Conservation (phyloP, 1,139 yeast genomes). For the Pneumocystis wakefieldiae region DNA sequence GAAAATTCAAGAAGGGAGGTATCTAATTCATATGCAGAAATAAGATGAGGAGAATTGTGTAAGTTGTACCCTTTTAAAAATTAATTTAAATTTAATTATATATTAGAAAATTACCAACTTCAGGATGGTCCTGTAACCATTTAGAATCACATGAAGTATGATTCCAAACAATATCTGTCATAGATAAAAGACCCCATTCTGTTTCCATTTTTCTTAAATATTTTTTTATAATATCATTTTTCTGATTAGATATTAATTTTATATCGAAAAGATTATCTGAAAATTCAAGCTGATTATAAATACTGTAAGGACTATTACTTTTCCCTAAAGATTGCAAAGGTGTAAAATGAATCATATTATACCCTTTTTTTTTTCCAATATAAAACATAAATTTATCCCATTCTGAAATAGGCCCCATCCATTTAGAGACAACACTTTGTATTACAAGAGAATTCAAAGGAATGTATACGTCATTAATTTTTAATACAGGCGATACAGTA, state of each 20-base stretch:
- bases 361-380: slow-evolving; percentile 51
- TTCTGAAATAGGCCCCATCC: slow-evolving; percentile 53
- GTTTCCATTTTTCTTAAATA: slow-evolving; percentile 38
- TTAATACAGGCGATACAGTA: slow-evolving; percentile 66
- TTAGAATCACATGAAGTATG: slow-evolving; percentile 84
- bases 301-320: slow-evolving; percentile 84
- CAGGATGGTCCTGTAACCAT: slow-evolving; percentile 80
- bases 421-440: slow-evolving; percentile 78
- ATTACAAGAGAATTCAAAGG: slow-evolving; percentile 70
- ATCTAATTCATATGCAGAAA: slow-evolving; percentile 74
- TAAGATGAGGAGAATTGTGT: slow-evolving; percentile 77
- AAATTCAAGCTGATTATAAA: slow-evolving; percentile 66
- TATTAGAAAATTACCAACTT: slow-evolving; percentile 32
- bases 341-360: slow-evolving; percentile 91
- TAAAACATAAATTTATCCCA: slow-evolving; percentile 57
- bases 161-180: slow-evolving; percentile 87
- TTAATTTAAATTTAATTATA: not conserved
- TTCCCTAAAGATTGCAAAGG: slow-evolving; percentile 82
- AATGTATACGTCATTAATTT: slow-evolving; percentile 39
- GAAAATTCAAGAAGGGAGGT: slow-evolving; percentile 51
- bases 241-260: not conserved
- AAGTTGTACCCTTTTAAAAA: slow-evolving; percentile 42
- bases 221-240: slow-evolving; percentile 31
- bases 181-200: slow-evolving; percentile 48
- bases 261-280: slow-evolving; percentile 48